Evolutionary conservation across 495 filamentous ascomycete species (phyloP).

Genomic region (Penicillium canescens): DNA sequence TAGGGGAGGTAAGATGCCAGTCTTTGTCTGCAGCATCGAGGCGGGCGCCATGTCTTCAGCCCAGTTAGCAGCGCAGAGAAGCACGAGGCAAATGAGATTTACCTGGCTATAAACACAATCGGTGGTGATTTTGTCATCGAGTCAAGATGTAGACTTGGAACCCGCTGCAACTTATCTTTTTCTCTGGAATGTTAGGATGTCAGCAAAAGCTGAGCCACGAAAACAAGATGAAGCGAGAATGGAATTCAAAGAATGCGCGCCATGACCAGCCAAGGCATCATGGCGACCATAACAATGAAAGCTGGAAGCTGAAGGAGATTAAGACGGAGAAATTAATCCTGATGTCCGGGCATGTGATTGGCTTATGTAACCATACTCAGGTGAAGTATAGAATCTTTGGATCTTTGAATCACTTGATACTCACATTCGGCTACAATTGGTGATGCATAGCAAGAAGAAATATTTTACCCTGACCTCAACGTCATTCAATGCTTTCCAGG

Average conservation of each 20-base stretch:
- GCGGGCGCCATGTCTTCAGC: slow-evolving; percentile 78
- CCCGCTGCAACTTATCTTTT: not conserved
- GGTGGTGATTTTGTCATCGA: slow-evolving; percentile 60
- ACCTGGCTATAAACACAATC: slow-evolving; percentile 82
- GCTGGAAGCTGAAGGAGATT: too few relatives aligned
- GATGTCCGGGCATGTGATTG: too few relatives aligned
- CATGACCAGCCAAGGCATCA: too few relatives aligned
- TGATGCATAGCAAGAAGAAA: too few relatives aligned
- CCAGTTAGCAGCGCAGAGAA: not conserved
- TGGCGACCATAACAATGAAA: too few relatives aligned
- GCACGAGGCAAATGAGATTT: slow-evolving; percentile 20
- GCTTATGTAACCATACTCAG: too few relatives aligned
- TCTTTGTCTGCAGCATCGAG: slow-evolving; percentile 90
- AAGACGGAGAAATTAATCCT: too few relatives aligned
- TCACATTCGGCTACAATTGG: too few relatives aligned
- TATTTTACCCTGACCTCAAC: too few relatives aligned
- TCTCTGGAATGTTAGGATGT: not conserved
- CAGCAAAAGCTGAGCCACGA: not conserved
- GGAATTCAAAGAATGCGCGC: not conserved
- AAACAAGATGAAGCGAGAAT: not conserved
- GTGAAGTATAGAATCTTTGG: too few relatives aligned
- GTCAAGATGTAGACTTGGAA: slow-evolving; percentile 4
- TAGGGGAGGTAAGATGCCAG: slow-evolving; percentile 94
- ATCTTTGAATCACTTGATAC: too few relatives aligned
- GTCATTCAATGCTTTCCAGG: too few relatives aligned